Conservation (phyloP, 306 rosid species). For the Benincasa hispida region DNA sequence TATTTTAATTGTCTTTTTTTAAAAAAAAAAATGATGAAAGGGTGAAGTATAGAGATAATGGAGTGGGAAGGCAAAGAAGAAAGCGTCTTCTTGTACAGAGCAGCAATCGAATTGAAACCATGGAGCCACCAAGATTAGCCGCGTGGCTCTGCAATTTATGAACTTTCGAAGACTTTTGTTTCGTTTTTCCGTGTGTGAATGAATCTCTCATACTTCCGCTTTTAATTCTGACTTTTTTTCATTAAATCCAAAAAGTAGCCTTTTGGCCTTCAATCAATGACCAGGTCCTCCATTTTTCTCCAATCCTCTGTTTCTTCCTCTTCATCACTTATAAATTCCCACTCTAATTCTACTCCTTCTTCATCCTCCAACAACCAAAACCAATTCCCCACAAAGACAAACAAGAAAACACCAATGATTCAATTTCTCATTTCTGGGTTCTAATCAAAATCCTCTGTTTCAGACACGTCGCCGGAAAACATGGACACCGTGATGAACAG, state of each 20-base stretch:
- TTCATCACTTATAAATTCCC: background rate
- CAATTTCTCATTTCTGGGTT: background rate
- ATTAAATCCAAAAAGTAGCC: background rate
- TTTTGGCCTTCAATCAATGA: background rate
- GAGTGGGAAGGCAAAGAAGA: background rate
- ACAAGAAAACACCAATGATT: background rate
- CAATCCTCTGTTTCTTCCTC: background rate
- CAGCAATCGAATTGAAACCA: background rate
- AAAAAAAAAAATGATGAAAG: too few species aligned
- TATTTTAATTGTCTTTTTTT: too few species aligned
- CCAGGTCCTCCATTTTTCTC: background rate
- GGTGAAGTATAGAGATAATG: too few species aligned
- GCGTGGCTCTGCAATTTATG: conserved; percentile 7
- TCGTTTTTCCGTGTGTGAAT: background rate
- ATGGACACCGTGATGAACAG: conserved; percentile 30
- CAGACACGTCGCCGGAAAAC: background rate
- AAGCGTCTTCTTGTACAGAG: background rate
- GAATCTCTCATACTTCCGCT: background rate
- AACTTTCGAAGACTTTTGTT: background rate
- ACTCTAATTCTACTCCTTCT: background rate
- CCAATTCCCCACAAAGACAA: background rate
- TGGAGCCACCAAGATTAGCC: background rate
- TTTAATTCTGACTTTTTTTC: background rate
- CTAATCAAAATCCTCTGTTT: background rate
- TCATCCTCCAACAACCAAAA: background rate